Base-by-base conservation (phyloP, 805 yeast species). In the Wickerhamomyces mucosus region DNA sequence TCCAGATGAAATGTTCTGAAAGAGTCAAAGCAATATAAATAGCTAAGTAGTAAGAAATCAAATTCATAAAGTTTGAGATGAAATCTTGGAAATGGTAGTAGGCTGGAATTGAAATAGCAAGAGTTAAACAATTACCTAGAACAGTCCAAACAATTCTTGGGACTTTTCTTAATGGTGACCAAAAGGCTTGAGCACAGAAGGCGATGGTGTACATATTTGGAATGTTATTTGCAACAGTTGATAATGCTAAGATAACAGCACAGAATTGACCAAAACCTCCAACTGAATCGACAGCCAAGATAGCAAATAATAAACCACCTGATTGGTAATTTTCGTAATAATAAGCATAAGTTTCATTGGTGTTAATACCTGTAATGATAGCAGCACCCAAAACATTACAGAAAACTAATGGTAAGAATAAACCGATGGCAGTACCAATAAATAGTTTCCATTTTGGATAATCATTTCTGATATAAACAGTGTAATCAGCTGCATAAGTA, bases 131-230 rank as follows among this genome's bases (percentile, higher is more conserved):
- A 58, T 83, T 80, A 50, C 88, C 94, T 33, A 64, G 53, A 28
- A 81, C 44, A 26, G 95, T 78, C 95, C 95, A 86, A 30, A 76
- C 43, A 31, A 79, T 69, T 67, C 96, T 75, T 50, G 96, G 96
- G 37, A 88, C 63, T 50, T 65, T 71, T 26, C 75, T 65, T 50
- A 86, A 71, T 41, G 72, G 74, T 35, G 80, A 72, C 81, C 89
- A 81, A 47, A 81, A 61, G 27, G 92, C 75, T 62, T 88, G 96
- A 21, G 86, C 85, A 42, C 86, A 77, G 51, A 88, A 67, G 25
- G 85, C 88, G 48, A 85, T 72, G 17, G 96, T 83, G 66, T 88
- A 88, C 80, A 85, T 77, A 65, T 85, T 86, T 58, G 96, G 96
- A 56, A 86, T 75, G 63, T 85, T 86, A 68, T 84, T 85, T 42